phyloP scores from a whole-genome alignment of 345 rosid species.

The Litchi chinensis region DNA sequence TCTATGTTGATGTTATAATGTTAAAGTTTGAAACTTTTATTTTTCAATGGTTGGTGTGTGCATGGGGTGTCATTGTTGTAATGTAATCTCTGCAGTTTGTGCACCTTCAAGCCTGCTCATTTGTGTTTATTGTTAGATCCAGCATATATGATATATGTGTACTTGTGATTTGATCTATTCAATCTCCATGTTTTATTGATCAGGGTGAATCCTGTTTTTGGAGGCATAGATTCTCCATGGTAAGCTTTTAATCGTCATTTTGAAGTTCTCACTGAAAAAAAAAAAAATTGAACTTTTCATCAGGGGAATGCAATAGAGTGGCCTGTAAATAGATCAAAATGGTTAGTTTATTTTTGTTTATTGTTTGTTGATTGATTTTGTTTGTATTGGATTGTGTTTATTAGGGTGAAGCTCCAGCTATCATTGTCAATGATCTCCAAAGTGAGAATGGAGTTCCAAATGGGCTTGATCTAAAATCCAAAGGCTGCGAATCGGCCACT shows the following conservation, averaged over 20 bases:
- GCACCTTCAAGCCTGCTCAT: constrained; percentile 16
- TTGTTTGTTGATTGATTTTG: constrained; percentile 5
- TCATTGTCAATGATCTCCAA: constrained; percentile 42
- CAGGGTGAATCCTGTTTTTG: constrained; percentile 62
- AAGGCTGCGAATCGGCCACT: constrained; percentile 39
- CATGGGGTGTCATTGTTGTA: neutral
- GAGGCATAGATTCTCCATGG: constrained; percentile 78
- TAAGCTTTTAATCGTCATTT: constrained; percentile 50
- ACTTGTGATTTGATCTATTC: constrained; percentile 37
- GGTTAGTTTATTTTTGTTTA: constrained; percentile 18
- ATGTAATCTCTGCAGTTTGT: constrained; percentile 1
- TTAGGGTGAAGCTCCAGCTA: constrained; percentile 87
- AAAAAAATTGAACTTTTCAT: neutral
- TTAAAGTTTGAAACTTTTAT: neutral
- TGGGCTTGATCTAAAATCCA: constrained; percentile 51
- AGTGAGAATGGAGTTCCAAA: constrained; percentile 44
- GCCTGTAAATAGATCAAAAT: constrained; percentile 4
- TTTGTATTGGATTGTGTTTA: constrained; percentile 27
- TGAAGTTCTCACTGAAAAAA: neutral
- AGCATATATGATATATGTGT: constrained; percentile 11
- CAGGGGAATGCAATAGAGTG: neutral
- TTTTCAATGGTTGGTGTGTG: neutral
- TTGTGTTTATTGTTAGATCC: constrained; percentile 36
- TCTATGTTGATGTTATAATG: constrained; percentile 11
- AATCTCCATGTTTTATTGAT: constrained; percentile 45